Evolutionary conservation across 106 monocot species (phyloP).

Genomic region (Acorus gramineus): DNA sequence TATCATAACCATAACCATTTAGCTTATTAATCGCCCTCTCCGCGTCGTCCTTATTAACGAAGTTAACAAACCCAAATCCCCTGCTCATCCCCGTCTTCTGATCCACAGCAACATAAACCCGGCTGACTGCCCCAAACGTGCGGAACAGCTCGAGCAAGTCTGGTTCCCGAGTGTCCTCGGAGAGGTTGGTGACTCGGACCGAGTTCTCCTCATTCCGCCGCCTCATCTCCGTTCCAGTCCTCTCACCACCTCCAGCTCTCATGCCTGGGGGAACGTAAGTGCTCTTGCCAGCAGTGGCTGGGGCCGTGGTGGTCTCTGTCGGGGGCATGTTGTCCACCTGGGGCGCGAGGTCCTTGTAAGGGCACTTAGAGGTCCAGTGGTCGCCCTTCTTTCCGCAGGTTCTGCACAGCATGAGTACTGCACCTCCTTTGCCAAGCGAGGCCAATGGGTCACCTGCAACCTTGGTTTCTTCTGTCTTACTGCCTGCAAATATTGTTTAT

Average conservation of each 20-base stretch:
- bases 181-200: constrained; percentile 78
- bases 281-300: constrained; percentile 24
- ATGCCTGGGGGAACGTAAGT: constrained; percentile 58
- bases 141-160: constrained; percentile 88
- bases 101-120: constrained; percentile 81
- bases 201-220: constrained; percentile 94
- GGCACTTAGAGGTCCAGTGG: constrained; percentile 90
- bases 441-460: constrained; percentile 50
- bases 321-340: constrained; percentile 27
- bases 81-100: constrained; percentile 81
- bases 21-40: constrained; percentile 88
- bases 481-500: constrained; percentile 19
- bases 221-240: constrained; percentile 41
- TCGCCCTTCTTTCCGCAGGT: constrained; percentile 81
- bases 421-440: constrained; percentile 31
- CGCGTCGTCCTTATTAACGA: constrained; percentile 73
- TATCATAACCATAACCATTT: constrained; percentile 95
- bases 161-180: constrained; percentile 83
- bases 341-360: constrained; percentile 74
- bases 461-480: constrained; percentile 51
- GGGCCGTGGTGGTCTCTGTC: constrained; percentile 14
- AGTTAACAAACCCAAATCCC: constrained; percentile 91
- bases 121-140: constrained; percentile 69
- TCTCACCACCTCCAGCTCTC: constrained; percentile 43
- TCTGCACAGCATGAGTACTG: constrained; percentile 81